Evolutionary conservation across 2,329 filamentous ascomycete species (phyloP).

Genomic region (Helminthosporium solani): DNA sequence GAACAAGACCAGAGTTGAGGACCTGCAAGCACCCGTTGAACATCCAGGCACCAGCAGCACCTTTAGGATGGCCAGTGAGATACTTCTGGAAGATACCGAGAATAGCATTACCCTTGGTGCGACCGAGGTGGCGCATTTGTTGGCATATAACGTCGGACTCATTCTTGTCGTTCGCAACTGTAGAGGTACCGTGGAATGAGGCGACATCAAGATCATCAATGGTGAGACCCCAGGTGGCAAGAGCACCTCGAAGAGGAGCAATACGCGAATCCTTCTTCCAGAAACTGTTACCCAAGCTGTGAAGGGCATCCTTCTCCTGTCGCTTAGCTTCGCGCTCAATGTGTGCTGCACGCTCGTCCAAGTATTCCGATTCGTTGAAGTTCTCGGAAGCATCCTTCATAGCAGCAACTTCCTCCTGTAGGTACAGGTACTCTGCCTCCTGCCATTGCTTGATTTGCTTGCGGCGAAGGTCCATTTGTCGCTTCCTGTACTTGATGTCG

Average conservation of each 20-base stretch:
- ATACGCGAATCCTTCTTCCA: slow-evolving; percentile 96
- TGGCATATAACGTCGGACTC: slow-evolving; percentile 97
- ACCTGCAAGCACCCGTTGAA: slow-evolving; percentile 97
- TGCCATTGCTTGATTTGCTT: slow-evolving; percentile 96
- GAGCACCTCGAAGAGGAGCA: slow-evolving; percentile 89
- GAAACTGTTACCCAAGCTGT: slow-evolving; percentile 95
- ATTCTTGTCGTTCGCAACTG: slow-evolving; percentile 99
- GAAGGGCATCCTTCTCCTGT: slow-evolving; percentile 90
- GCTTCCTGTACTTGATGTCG: slow-evolving; percentile 95
- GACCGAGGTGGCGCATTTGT: slow-evolving; percentile 91
- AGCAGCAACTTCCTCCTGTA: slow-evolving; percentile 87
- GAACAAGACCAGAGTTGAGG: slow-evolving; percentile 88
- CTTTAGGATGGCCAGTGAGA: slow-evolving; percentile 97
- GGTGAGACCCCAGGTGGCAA: slow-evolving; percentile 97
- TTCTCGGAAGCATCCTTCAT: slow-evolving; percentile 73
- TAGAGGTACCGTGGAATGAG: slow-evolving; percentile 98
- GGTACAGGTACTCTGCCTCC: slow-evolving; percentile 87
- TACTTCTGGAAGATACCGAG: slow-evolving; percentile 99
- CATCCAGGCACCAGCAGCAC: slow-evolving; percentile 99
- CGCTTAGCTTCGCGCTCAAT: slow-evolving; percentile 84
- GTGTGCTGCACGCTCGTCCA: slow-evolving; percentile 79
- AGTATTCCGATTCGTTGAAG: slow-evolving; percentile 82
- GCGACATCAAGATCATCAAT: slow-evolving; percentile 94
- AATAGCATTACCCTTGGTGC: slow-evolving; percentile 93
- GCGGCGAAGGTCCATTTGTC: slow-evolving; percentile 91